These are phyloP conservation scores for Solanum hybrid DNA, from an alignment of 305 asterid species.

Conservation along the genomic window DNA sequence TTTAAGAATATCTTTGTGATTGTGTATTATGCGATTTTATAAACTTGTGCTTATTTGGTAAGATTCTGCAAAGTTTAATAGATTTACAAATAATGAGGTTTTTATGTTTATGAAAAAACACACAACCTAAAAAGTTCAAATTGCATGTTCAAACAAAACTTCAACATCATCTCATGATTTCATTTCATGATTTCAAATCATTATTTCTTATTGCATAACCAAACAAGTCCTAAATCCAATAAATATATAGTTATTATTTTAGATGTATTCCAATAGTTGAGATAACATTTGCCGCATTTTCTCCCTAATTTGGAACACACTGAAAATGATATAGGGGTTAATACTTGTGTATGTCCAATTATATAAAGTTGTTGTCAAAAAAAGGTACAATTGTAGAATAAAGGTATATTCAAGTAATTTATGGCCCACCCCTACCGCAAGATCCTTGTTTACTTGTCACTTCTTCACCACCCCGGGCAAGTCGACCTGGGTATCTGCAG, in stretches of 20 bases:
- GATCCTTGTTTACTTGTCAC: not conserved
- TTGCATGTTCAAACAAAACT: too few species aligned
- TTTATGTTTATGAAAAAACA: not conserved
- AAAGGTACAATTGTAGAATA: not conserved
- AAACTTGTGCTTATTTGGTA: not conserved
- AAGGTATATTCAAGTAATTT: not conserved
- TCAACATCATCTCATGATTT: too few species aligned
- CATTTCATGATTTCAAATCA: not conserved
- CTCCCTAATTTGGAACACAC: not conserved
- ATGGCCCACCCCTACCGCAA: not conserved
- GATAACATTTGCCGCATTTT: too few species aligned
- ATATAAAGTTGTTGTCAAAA: not conserved
- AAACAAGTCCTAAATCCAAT: not conserved
- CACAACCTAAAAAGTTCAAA: too few species aligned
- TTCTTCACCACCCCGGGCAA: not conserved
- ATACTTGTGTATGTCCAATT: not conserved
- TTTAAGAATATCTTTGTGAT: not conserved
- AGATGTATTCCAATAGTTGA: not conserved
- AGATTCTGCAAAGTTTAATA: too few species aligned
- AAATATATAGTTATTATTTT: too few species aligned
- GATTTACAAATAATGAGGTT: too few species aligned
- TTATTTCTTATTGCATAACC: not conserved
- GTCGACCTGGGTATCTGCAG: not conserved
- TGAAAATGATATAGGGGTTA: not conserved
- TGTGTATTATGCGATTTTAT: not conserved